Evolutionary conservation across 139 green algal genomes (phyloP), one percentile per base, ranked within the genome.

Genomic region (Micractinium sp.): DNA sequence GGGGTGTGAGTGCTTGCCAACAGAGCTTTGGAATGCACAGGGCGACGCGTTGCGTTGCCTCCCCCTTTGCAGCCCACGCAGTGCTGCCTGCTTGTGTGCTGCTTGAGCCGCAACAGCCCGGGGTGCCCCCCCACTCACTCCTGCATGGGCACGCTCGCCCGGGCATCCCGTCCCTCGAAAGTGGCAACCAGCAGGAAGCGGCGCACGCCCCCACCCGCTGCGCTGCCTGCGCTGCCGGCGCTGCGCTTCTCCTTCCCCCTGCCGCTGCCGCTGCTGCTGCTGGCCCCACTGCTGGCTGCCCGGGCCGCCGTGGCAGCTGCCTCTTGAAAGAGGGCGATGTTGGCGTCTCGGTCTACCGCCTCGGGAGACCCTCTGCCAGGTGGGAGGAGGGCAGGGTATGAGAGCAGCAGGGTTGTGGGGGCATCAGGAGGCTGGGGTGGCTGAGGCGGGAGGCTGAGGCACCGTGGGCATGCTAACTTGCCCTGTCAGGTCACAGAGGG

Each of bases 281-380:
- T 5, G 33, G 35, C 31, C 35, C 36, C 36, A 2, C 16, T 53
- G 35, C 25, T 31, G 36, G 20, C 75, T 60, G 75, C 75, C 36
- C 75, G 31, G 75, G 23, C 36, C 31, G 36, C 36, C 9, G 74
- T 80, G 19, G 35, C 75, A 7, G 75, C 75, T 41, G 75, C 75
- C 75, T 81, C 75, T 27, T 81, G 75, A 23, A 81, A 81, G 35
- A 81, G 75, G 25, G 36, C 36, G 20, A 81, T 81, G 75, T 56
- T 81, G 75, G 75, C 75, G 39, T 81, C 75, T 15, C 75, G 75
- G 12, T 81, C 75, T 0, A 81, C 75, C 31, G 35, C 38, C 18
- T 81, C 75, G 20, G 75, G 75, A 1, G 35, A 56, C 35, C 75
- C 75, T 13, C 75, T 81, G 75, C 75, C 13, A 23, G 31, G 9